Base-by-base conservation (phyloP, 2,329 filamentous ascomycete genomes). In the Aspergillus sp. region DNA sequence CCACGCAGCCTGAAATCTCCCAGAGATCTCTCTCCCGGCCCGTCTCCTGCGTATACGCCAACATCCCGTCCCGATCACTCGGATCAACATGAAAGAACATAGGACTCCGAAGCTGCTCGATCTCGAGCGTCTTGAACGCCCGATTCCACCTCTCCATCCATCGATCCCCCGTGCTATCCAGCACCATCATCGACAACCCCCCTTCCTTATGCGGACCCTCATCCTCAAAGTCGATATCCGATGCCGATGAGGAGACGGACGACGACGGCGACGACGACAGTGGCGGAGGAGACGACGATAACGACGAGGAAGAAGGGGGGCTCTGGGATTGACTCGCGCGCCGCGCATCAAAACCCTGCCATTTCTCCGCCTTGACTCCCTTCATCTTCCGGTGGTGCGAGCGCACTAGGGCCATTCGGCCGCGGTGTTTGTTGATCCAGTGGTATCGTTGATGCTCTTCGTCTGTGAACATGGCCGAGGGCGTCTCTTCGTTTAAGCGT, bases 71-170 rank as follows among this genome's bases (percentile, higher is more conserved):
- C 1, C 90, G 81, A 72, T 94, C 90, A 1, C 84, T 80, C 0
- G 90, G 90, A 68, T 94, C 90, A 14, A 91, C 81, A 69, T 95
- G 90, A 78, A 92, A 94, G 68, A 93, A 90, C 88, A 94, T 90
- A 0, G 90, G 90, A 65, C 89, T 92, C 16, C 90, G 82, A 45
- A 95, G 77, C 67, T 92, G 85, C 1, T 83, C 81, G 51, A 94
- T 94, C 52, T 87, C 83, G 49, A 91, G 85, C 2, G 83, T 84
- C 32, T 81, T 78, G 74, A 94, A 94, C 3, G 89, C 81, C 14
- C 81, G 78, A 49, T 90, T 85, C 90, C 90, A 94, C 46, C 85
- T 81, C 10, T 82, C 76, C 80, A 94, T 85, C 90, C 90, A 94
- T 49, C 78, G 69, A 52, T 82, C 76, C 0, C 83, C 84, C 0